phyloP scores from a whole-genome alignment of 768 basidiomycete genomes.

The Hysterangium stoloniferum region DNA sequence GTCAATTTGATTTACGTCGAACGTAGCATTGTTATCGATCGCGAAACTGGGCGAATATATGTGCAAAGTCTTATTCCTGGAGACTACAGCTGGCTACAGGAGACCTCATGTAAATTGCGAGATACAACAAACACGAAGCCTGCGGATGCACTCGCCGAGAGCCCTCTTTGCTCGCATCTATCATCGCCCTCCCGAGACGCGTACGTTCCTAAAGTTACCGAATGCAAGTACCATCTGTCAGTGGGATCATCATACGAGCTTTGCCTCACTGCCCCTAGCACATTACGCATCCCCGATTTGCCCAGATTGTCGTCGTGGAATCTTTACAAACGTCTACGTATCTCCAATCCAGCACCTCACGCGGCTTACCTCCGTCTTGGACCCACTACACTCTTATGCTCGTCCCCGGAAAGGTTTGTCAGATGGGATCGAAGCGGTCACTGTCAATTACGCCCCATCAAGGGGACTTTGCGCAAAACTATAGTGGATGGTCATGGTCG shows the following conservation, averaged over 20 bases:
- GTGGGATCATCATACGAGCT: slow-evolving; percentile 91
- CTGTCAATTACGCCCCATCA: slow-evolving; percentile 89
- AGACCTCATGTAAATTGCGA: slow-evolving; percentile 13
- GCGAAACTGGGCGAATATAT: slow-evolving; percentile 38
- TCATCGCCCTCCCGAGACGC: slow-evolving; percentile 41
- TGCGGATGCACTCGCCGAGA: slow-evolving; percentile 13
- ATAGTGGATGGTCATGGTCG: slow-evolving; percentile 25
- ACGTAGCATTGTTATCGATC: slow-evolving; percentile 67
- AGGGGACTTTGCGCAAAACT: slow-evolving; percentile 78
- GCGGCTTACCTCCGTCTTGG: slow-evolving; percentile 73
- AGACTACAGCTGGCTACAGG: slow-evolving; percentile 54
- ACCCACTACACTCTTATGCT: slow-evolving; percentile 71
- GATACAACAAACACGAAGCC: slow-evolving; percentile 18
- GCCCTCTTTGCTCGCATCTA: neutral
- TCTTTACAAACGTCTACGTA: slow-evolving; percentile 62
- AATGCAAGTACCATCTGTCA: slow-evolving; percentile 66
- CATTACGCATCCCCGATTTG: slow-evolving; percentile 29
- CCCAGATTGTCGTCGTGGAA: slow-evolving; percentile 50
- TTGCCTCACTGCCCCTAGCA: slow-evolving; percentile 74
- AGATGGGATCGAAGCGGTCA: slow-evolving; percentile 57
- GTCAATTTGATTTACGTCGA: slow-evolving; percentile 73
- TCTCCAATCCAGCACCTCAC: slow-evolving; percentile 82
- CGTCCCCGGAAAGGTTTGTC: slow-evolving; percentile 89
- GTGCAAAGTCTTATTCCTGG: slow-evolving; percentile 56
- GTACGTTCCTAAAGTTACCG: slow-evolving; percentile 63